Conservation (phyloP, 345 rosid genomes). For the Melaleuca quinquenervia region DNA sequence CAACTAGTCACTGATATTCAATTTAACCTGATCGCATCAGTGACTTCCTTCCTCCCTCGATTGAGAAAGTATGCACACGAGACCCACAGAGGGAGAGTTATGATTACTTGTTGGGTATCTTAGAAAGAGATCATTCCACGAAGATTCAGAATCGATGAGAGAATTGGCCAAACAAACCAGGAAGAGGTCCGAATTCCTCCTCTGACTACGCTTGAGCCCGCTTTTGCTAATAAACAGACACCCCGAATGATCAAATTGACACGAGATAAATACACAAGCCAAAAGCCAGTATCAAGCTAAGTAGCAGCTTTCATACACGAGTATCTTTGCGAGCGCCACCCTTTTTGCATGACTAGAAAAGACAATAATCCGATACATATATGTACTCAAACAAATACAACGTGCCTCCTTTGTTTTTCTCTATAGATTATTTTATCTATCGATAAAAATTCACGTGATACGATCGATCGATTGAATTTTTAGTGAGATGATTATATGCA, state of each 20-base stretch:
- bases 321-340: rapidly evolving
- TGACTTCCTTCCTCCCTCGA: background rate
- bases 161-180: background rate
- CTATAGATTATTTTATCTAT: background rate
- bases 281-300: background rate
- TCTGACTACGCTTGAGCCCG: background rate
- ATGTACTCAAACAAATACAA: background rate
- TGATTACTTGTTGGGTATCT: background rate
- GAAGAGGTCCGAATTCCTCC: background rate
- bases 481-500: background rate
- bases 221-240: background rate
- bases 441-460: background rate
- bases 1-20: background rate
- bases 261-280: background rate
- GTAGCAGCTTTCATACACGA: background rate
- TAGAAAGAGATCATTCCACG: background rate
- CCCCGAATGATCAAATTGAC: background rate
- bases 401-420: background rate
- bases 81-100: background rate
- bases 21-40: background rate
- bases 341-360: background rate
- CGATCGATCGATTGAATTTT: background rate
- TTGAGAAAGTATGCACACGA: background rate
- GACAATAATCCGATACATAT: background rate
- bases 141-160: background rate